Evolutionary conservation across 1,284 basidiomycete genomes (phyloP), one percentile per base, ranked within the genome.

Genomic region (Ustilago cynodontis): DNA sequence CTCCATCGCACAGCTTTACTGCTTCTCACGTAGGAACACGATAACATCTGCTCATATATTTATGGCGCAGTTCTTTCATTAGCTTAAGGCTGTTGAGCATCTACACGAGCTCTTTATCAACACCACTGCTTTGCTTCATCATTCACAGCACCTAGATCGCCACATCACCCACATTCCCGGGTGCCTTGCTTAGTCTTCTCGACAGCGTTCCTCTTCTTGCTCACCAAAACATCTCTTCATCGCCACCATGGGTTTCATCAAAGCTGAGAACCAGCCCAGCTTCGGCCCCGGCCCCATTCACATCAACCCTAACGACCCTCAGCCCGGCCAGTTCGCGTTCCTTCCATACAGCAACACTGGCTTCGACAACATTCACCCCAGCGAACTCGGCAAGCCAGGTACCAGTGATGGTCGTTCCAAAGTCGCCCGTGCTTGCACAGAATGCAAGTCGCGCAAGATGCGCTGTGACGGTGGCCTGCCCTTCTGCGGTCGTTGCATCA

Each of bases 401-500:
- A 68, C 66, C 50, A 72, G 74, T 60, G 74, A 77, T 50, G 74
- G 74, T 14, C 74, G 74, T 16, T 65, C 69, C 53, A 77, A 77
- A 54, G 74, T 77, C 11, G 74, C 74, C 13, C 65, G 74, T 20
- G 75, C 75, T 37, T 77, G 75, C 31, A 77, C 75, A 43, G 75
- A 77, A 51, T 77, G 75, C 71, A 77, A 77, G 58, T 70, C 75
- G 39, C 66, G 75, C 50, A 77, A 77, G 64, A 77, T 77, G 75
- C 66, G 75, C n/a, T 77, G 75, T 53, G 75, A 77, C 53, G 75
- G 75, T 18, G 75, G 75, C n/a, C 60, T 77, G n/a, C 75, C 75
- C 60, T 77, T 73, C 51, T 77, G 75, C 31, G 71, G 75, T 45
- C 70, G 75, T 37, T 77, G 75, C 71, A 77, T 67, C 67, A 71